phyloP scores from a whole-genome alignment of 148 eudicot species.

The Rhododendron vialii region DNA sequence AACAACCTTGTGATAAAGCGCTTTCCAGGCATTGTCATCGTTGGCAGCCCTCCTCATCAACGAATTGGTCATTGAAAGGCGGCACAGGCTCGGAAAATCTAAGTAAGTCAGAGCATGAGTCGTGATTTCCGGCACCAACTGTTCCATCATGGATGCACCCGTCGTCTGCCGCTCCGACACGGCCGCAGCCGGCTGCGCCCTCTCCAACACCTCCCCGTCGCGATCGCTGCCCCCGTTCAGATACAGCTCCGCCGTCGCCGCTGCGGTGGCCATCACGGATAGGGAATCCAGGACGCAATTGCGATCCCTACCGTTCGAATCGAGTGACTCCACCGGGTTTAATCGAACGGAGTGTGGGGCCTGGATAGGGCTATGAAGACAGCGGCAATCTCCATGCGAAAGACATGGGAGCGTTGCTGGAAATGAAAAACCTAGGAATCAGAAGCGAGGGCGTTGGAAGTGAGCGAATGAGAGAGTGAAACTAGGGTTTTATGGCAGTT shows the following conservation, averaged over 20 bases:
- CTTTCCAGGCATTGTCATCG: constrained; percentile 98
- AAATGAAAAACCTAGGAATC: constrained; percentile 24
- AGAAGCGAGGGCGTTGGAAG: background rate
- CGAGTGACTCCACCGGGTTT: background rate
- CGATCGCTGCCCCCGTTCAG: constrained; percentile 13
- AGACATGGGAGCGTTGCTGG: constrained; percentile 48
- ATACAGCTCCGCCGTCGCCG: constrained; percentile 14
- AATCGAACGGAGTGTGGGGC: constrained; percentile 41
- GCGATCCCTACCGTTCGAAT: background rate
- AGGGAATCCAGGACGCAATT: constrained; percentile 18
- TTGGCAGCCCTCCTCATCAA: constrained; percentile 91
- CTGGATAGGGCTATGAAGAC: background rate
- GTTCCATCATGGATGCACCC: constrained; percentile 97
- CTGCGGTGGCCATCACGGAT: constrained; percentile 18
- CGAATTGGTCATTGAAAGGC: constrained; percentile 90
- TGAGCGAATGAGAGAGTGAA: background rate
- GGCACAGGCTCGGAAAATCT: constrained; percentile 86
- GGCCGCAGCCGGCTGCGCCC: constrained; percentile 20
- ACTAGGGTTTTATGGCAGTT: background rate
- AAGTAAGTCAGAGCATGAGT: constrained; percentile 87
- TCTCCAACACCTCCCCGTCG: constrained; percentile 35
- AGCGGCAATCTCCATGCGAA: constrained; percentile 48
- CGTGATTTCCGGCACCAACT: constrained; percentile 88
- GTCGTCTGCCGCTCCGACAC: constrained; percentile 45
- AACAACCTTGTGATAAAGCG: constrained; percentile 81